phyloP scores from a whole-genome alignment of 805 yeast genomes.

The Alloascoidea hylecoeti region DNA sequence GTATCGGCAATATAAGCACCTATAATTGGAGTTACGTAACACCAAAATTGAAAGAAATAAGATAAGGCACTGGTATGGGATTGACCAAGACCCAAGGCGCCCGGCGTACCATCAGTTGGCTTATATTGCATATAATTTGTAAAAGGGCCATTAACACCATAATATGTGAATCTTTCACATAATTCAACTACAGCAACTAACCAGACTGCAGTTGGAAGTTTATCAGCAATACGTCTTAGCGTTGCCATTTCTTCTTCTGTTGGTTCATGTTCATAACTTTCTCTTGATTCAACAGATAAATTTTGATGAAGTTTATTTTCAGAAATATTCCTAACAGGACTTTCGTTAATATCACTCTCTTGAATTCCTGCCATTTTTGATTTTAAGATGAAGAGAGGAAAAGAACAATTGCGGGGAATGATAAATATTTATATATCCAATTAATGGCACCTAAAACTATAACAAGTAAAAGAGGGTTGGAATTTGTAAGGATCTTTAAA shows the following conservation, averaged over 20 bases:
- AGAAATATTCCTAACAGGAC: too few relatives aligned
- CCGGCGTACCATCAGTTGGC: slow-evolving; percentile 23
- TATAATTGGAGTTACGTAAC: slow-evolving; percentile 65
- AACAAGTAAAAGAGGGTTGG: too few relatives aligned
- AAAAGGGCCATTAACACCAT: slow-evolving; percentile 65
- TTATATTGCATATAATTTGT: slow-evolving; percentile 62
- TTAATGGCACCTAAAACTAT: too few relatives aligned
- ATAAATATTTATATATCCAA: too few relatives aligned
- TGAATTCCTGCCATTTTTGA: too few relatives aligned
- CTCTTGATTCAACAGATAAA: too few relatives aligned
- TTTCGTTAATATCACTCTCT: too few relatives aligned
- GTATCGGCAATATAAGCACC: slow-evolving; percentile 72
- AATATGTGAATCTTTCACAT: slow-evolving; percentile 71
- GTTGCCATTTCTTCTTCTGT: slow-evolving; percentile 39
- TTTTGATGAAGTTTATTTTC: too few relatives aligned
- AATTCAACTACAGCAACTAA: slow-evolving; percentile 60
- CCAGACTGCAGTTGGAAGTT: slow-evolving; percentile 42
- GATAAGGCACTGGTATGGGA: slow-evolving; percentile 59
- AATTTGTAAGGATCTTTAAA: too few relatives aligned
- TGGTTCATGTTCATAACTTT: too few relatives aligned
- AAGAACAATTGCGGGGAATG: too few relatives aligned
- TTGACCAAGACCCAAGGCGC: slow-evolving; percentile 46
- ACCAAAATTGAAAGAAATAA: slow-evolving; percentile 70
- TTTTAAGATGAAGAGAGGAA: too few relatives aligned
- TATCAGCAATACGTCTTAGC: slow-evolving; percentile 36